Conservation (phyloP, 1,139 yeast species). For the Hyphopichia pseudoburtonii region DNA sequence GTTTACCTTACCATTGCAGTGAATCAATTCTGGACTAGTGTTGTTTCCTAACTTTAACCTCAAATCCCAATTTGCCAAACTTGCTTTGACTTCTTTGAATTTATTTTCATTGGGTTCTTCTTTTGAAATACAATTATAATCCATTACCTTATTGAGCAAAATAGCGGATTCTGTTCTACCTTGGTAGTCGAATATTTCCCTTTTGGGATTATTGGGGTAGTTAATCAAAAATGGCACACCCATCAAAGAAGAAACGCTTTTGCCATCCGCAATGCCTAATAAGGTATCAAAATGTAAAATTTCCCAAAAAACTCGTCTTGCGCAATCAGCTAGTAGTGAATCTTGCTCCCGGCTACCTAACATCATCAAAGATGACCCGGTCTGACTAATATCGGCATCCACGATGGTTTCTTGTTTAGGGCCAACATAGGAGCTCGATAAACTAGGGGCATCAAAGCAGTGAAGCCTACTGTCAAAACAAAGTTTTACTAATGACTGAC, state of each 20-base stretch:
- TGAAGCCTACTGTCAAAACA: neutral
- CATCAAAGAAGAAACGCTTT: constrained; percentile 37
- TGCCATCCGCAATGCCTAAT: constrained; percentile 54
- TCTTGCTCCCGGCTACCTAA: too few species aligned
- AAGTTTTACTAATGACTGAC: neutral
- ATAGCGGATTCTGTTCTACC: constrained; percentile 47
- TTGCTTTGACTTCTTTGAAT: constrained; percentile 35
- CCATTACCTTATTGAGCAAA: constrained; percentile 47
- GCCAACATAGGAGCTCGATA: too few species aligned
- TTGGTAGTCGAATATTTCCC: constrained; percentile 41
- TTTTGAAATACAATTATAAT: constrained; percentile 41
- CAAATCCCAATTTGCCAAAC: constrained; percentile 50
- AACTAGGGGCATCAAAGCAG: neutral
- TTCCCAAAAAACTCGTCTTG: constrained; percentile 49
- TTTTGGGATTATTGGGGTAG: constrained; percentile 34
- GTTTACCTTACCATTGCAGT: constrained; percentile 40
- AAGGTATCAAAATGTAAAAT: constrained; percentile 47
- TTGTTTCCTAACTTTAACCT: constrained; percentile 39
- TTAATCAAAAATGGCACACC: constrained; percentile 26
- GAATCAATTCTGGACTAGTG: constrained; percentile 40
- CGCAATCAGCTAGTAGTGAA: neutral
- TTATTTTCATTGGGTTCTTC: constrained; percentile 33
- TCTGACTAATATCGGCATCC: constrained; percentile 2
- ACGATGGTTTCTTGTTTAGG: too few species aligned
- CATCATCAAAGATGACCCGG: too few species aligned